Evolutionary conservation across 306 rosid species (phyloP).

Genomic region (Prunus mongolica): DNA sequence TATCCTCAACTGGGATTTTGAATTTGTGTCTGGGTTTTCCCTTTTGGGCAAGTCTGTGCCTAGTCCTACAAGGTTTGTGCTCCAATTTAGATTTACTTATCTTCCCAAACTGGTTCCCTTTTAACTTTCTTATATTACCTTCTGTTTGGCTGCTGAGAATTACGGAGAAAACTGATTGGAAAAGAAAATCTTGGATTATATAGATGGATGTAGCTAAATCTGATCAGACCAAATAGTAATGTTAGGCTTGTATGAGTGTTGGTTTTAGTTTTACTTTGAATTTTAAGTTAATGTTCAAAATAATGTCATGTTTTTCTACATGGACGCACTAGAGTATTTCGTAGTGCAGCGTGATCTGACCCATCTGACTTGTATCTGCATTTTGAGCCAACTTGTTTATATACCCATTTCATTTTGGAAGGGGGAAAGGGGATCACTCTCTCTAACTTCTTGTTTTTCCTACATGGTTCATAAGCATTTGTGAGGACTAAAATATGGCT

Average conservation of each 20-base stretch:
- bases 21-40: constrained; percentile 27
- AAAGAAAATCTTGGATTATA: constrained; percentile 14
- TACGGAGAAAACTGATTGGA: not conserved
- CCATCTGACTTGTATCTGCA: not conserved
- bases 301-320: not conserved
- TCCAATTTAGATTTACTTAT: constrained; percentile 5
- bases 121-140: not conserved
- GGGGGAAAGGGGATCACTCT: not conserved
- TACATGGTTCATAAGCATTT: not conserved
- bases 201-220: constrained; percentile 11
- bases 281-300: not conserved
- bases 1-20: constrained; percentile 29
- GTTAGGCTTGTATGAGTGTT: constrained; percentile 7
- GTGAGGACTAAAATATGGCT: not conserved
- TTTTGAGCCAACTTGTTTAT: not conserved
- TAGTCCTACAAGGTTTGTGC: constrained; percentile 43
- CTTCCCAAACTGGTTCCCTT: constrained; percentile 17
- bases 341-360: constrained; percentile 1
- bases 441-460: not conserved
- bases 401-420: constrained; percentile 5
- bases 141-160: constrained; percentile 24
- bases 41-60: constrained; percentile 20
- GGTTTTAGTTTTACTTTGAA: constrained; percentile 5
- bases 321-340: not conserved
- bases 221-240: constrained; percentile 1